Conservation (phyloP, 352 stramenopile genomes). For the Globisporangium rhizosaccharum region DNA sequence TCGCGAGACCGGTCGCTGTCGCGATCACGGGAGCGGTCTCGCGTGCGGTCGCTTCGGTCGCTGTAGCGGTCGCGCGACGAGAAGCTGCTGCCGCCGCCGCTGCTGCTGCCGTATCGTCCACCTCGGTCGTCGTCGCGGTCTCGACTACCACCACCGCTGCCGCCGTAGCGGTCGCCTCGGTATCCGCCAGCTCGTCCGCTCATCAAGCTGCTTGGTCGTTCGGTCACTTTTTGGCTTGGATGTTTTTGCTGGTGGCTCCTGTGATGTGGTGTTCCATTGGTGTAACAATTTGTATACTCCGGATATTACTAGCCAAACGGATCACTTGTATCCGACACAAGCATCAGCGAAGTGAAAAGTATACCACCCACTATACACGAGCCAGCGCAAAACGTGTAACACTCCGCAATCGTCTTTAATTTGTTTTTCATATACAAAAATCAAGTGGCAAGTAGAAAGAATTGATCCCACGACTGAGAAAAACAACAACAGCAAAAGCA, state of each 20-base stretch:
- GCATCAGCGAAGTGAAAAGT: not conserved
- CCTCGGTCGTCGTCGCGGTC: conserved; percentile 14
- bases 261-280: not conserved
- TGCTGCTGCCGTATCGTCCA: conserved; percentile 16
- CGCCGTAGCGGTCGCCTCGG: conserved; percentile 12
- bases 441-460: too few relatives aligned
- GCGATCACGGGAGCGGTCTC: conserved; percentile 14
- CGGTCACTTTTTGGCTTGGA: not conserved
- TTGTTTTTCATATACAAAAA: too few relatives aligned
- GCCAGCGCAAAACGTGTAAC: not conserved
- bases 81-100: conserved; percentile 23
- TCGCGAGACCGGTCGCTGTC: conserved; percentile 15
- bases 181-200: conserved; percentile 19
- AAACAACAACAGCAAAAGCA: conserved; percentile 3
- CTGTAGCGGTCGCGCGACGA: conserved; percentile 21
- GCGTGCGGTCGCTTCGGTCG: conserved; percentile 17
- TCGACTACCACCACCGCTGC: conserved; percentile 16
- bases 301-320: too few relatives aligned
- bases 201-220: not conserved
- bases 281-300: too few relatives aligned
- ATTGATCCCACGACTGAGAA: conserved; percentile 3
- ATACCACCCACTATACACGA: conserved; percentile 2
- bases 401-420: too few relatives aligned
- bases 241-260: not conserved
- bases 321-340: too few relatives aligned